These are phyloP conservation scores for Collybiopsis luxurians DNA, from an alignment of 768 basidiomycete species.

Conservation along the genomic window DNA sequence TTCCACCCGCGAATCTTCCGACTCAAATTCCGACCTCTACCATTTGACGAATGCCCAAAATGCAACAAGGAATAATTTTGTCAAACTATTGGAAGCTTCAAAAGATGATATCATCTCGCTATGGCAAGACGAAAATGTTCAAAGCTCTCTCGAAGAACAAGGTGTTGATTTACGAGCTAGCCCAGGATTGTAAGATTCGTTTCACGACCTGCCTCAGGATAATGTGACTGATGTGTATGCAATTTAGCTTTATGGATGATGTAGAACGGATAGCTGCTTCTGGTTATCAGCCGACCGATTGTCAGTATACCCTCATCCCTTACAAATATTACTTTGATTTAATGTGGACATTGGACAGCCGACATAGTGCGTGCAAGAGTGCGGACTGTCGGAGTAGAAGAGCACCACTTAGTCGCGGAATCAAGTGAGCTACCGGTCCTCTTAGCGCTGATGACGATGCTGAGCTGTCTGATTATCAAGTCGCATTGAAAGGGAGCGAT, in stretches of 20 bases:
- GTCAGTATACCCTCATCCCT: conserved; percentile 32
- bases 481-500: conserved; percentile 42
- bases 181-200: conserved; percentile 61
- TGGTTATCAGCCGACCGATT: conserved; percentile 62
- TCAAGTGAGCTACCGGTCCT: conserved; percentile 35
- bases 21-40: conserved; percentile 6
- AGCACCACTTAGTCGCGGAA: conserved; percentile 62
- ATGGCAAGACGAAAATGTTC: conserved; percentile 59
- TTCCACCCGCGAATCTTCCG: neutral
- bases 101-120: conserved; percentile 58
- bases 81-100: conserved; percentile 47
- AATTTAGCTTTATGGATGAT: conserved; percentile 70
- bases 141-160: conserved; percentile 46
- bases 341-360: conserved; percentile 26
- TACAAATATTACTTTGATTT: neutral
- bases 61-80: conserved; percentile 42
- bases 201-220: neutral
- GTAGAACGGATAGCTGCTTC: conserved; percentile 51
- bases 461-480: neutral
- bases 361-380: conserved; percentile 77
- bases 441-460: neutral
- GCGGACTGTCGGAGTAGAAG: conserved; percentile 71
- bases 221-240: neutral
- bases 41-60: conserved; percentile 21
- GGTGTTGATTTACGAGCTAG: conserved; percentile 55